These are phyloP conservation scores for Rhodofomes roseus DNA, from an alignment of 1,284 basidiomycete species.

Conservation along the genomic window DNA sequence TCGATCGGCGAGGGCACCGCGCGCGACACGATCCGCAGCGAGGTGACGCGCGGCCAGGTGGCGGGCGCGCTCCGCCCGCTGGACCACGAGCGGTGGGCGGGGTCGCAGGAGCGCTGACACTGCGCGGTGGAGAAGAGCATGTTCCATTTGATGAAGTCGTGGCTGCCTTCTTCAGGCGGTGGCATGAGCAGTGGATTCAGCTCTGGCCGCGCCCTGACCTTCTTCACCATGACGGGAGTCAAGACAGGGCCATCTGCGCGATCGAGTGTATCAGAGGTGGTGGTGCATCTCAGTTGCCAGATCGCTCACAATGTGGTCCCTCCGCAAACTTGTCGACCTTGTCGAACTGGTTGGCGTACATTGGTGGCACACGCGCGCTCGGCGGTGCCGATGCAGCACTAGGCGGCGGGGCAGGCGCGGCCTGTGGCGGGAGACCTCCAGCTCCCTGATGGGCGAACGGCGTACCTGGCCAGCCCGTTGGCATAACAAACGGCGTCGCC, in stretches of 20 bases:
- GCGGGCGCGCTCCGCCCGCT: slow-evolving; percentile 67
- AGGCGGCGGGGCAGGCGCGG: not conserved
- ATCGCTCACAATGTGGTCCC: slow-evolving; percentile 23
- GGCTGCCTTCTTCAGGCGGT: slow-evolving; percentile 37
- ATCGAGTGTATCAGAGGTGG: not conserved
- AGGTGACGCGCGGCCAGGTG: slow-evolving; percentile 62
- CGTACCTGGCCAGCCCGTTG: slow-evolving; percentile 1
- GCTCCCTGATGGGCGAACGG: slow-evolving; percentile 10
- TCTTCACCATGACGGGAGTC: slow-evolving; percentile 50
- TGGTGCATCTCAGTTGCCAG: not conserved
- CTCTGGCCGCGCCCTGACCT: slow-evolving; percentile 42
- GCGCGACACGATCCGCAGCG: slow-evolving; percentile 48
- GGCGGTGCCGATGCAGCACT: slow-evolving; percentile 5
- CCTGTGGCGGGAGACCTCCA: slow-evolving; percentile 7
- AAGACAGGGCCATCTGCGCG: slow-evolving; percentile 66
- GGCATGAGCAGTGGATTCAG: slow-evolving; percentile 63
- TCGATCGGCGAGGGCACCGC: slow-evolving; percentile 58
- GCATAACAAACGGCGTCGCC: slow-evolving; percentile 11
- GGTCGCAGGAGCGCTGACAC: slow-evolving; percentile 60
- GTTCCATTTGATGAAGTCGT: slow-evolving; percentile 64
- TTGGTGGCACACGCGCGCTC: slow-evolving; percentile 9
- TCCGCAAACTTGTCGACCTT: slow-evolving; percentile 26
- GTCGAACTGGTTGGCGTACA: slow-evolving; percentile 16
- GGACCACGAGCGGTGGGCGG: slow-evolving; percentile 58
- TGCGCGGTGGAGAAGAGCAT: slow-evolving; percentile 64